Conservation (phyloP, 208 protist genomes). For the Angomonas ambiguus region DNA sequence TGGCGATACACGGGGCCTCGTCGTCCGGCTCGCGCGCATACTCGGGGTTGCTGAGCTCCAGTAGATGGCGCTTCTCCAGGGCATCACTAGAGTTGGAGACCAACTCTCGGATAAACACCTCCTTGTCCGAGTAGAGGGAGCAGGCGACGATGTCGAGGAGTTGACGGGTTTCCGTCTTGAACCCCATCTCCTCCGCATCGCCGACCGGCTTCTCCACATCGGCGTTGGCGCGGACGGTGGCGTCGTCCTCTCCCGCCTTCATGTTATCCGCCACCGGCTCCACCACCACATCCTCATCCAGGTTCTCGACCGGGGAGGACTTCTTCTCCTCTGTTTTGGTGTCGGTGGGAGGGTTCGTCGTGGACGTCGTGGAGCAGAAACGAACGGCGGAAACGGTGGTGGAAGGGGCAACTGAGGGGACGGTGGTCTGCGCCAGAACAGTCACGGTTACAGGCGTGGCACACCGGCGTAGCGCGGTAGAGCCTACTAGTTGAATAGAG, state of each 20-base stretch:
- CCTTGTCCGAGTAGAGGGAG: constrained; percentile 97
- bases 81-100: constrained; percentile 97
- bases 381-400: constrained; percentile 12
- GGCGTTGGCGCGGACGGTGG: constrained; percentile 12
- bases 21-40: constrained; percentile 73
- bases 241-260: constrained; percentile 17
- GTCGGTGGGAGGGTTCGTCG: not conserved
- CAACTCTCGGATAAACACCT: constrained; percentile 98
- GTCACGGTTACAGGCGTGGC: constrained; percentile 6
- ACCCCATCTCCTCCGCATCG: constrained; percentile 85
- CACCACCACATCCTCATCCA: constrained; percentile 85
- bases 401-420: constrained; percentile 1
- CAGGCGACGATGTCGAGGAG: constrained; percentile 97
- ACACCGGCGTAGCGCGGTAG: constrained; percentile 7
- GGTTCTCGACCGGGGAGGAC: constrained; percentile 26
- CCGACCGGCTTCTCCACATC: constrained; percentile 63
- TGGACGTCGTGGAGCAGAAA: constrained; percentile 8
- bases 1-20: constrained; percentile 71
- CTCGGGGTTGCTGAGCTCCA: constrained; percentile 84
- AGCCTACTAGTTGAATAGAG: constrained; percentile 20
- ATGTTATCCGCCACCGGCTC: constrained; percentile 50
- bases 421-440: not conserved
- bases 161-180: constrained; percentile 98
- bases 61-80: constrained; percentile 93
- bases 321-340: constrained; percentile 16